Conservation (phyloP, 495 filamentous ascomycete genomes). For the Ramalina intermedia region DNA sequence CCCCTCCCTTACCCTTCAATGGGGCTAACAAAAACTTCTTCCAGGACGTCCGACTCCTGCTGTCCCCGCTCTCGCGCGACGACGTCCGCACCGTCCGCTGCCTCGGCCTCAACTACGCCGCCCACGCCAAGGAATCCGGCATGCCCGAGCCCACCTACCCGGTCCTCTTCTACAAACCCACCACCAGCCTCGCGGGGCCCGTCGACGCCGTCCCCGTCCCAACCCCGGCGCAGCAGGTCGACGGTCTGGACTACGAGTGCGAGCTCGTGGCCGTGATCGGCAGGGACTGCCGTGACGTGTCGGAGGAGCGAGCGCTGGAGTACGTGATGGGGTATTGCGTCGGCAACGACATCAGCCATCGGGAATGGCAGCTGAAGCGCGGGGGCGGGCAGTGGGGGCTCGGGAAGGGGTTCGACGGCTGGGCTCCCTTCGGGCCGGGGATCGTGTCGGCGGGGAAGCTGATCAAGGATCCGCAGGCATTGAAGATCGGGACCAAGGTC, state of each 20-base stretch:
- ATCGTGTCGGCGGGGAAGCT: conserved; percentile 51
- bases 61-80: conserved; percentile 51
- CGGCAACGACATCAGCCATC: conserved; percentile 73
- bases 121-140: conserved; percentile 58
- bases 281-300: conserved; percentile 50
- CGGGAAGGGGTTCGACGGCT: conserved; percentile 78
- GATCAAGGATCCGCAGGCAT: conserved; percentile 53
- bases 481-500: conserved; percentile 51
- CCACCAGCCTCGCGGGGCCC: conserved; percentile 56
- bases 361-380: conserved; percentile 67
- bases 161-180: conserved; percentile 72
- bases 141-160: conserved; percentile 65
- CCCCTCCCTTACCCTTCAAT: neutral
- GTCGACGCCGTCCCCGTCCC: conserved; percentile 53
- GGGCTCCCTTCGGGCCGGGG: conserved; percentile 76
- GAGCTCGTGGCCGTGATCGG: conserved; percentile 71
- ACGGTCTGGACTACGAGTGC: conserved; percentile 71
- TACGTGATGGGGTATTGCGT: conserved; percentile 70
- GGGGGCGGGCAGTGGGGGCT: conserved; percentile 71
- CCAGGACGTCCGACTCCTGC: conserved; percentile 49
- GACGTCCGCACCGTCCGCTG: conserved; percentile 66
- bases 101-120: conserved; percentile 67
- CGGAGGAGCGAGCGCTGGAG: conserved; percentile 50
- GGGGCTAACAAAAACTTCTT: neutral
- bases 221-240: conserved; percentile 38